Base-by-base conservation (phyloP, 2,329 filamentous ascomycete species). In the Xylaria sp. region DNA sequence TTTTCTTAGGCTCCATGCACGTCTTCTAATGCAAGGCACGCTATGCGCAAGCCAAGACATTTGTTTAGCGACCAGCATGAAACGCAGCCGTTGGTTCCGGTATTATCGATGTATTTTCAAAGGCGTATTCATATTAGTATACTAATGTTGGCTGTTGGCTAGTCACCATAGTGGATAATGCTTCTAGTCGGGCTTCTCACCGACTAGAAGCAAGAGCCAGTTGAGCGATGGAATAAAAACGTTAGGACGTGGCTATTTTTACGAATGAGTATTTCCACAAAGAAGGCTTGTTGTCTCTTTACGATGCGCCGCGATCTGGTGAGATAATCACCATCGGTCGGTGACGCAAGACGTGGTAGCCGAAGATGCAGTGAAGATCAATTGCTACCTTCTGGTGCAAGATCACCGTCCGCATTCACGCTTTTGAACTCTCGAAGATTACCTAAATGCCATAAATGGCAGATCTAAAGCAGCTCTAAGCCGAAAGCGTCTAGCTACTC, bases 341-440 rank as follows among this genome's bases (percentile, higher is more conserved):
- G 56, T 49, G 54, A 65, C 25, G 45, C 44, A 59, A 68, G 25
- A 49, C 39, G 17, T 54, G 22, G 13, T 53, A 59, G 49, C 10
- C 31, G 4, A 22, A 53, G 55, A 63, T 61, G 55, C 58, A 57
- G 42, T 11, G 63, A 56, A 63, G 66, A 68, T 68, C 63, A 59
- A 29, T 59, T 66, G 31, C 58, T 47, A 10, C 39, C 25, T 56
- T 55, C 44, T 39, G 39, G 15, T 6, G n/a, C 13, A 20, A 44
- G 62, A 62, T 62, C 39, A 33, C 22, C 62, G 17, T 59, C 42
- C 7, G 25, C 15, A n/a, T 1, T 55, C 51, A 31, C 58, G 27
- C n/a, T 17, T 45, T 38, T 39, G n/a, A 36, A 45, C 20, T 39
- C 22, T 9, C 20, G 20, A 47, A 36, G 29, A 61, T 36, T 20